Evolutionary conservation across 495 filamentous ascomycete species (phyloP).

Genomic region (Opeltia flavorubescens): DNA sequence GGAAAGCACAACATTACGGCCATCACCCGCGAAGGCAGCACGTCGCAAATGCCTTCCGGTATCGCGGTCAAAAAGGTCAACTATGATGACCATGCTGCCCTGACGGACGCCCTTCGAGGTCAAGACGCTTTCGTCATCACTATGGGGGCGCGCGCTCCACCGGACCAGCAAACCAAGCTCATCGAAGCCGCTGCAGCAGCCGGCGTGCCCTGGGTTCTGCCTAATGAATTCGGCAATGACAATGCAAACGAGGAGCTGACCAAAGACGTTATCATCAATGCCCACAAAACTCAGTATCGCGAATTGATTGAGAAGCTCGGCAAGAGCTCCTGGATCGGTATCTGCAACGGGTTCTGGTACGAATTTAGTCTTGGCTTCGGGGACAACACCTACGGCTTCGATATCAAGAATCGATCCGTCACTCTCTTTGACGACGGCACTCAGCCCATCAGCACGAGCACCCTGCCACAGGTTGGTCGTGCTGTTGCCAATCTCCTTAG

Average conservation of each 20-base stretch:
- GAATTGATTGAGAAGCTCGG: constrained; percentile 30
- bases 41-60: constrained; percentile 26
- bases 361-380: constrained; percentile 30
- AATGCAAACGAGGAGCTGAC: constrained; percentile 20
- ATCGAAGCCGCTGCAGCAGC: constrained; percentile 47
- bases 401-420: constrained; percentile 22
- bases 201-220: constrained; percentile 44
- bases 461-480: constrained; percentile 31
- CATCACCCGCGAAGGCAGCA: constrained; percentile 32
- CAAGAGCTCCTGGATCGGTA: constrained; percentile 32
- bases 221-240: constrained; percentile 42
- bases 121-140: constrained; percentile 50
- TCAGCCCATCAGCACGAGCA: constrained; percentile 24
- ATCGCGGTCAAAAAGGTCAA: constrained; percentile 28
- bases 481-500: constrained; percentile 29
- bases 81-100: constrained; percentile 29
- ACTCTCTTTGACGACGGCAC: constrained; percentile 37
- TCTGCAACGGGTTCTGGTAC: constrained; percentile 40
- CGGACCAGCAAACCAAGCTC: constrained; percentile 31
- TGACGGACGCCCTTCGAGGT: constrained; percentile 33
- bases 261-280: constrained; percentile 19
- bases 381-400: constrained; percentile 27
- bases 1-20: constrained; percentile 40
- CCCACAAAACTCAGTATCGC: constrained; percentile 8
- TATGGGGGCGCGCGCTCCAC: constrained; percentile 26